phyloP scores from a whole-genome alignment of 2,329 filamentous ascomycete genomes.

The Pleomassaria siparia region DNA sequence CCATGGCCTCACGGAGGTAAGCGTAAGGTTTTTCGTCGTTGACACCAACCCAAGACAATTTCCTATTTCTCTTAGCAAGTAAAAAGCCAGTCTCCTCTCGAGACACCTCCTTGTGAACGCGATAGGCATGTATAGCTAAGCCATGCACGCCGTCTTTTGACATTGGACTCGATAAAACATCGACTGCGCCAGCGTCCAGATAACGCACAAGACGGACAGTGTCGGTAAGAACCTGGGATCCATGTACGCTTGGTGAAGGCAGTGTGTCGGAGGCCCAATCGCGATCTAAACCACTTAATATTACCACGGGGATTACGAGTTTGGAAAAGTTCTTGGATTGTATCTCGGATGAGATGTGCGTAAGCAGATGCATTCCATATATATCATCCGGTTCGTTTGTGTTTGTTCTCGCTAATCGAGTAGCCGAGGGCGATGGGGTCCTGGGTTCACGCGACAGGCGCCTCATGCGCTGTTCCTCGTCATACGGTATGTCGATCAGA shows the following conservation, averaged over 20 bases:
- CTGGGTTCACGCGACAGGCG: conserved; percentile 45
- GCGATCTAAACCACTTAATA: conserved; percentile 42
- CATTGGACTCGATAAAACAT: conserved; percentile 81
- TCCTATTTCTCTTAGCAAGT: conserved; percentile 72
- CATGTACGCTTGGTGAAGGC: conserved; percentile 36
- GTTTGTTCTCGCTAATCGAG: conserved; percentile 33
- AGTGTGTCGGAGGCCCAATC: conserved; percentile 32
- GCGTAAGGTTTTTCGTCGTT: conserved; percentile 83
- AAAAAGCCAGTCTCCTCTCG: conserved; percentile 72
- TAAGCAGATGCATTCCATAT: conserved; percentile 47
- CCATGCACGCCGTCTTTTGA: conserved; percentile 72
- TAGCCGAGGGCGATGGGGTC: conserved; percentile 43
- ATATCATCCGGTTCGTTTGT: conserved; percentile 43
- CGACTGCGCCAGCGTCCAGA: conserved; percentile 81
- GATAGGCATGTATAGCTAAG: conserved; percentile 80
- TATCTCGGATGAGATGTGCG: conserved; percentile 46
- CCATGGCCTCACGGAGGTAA: conserved; percentile 90
- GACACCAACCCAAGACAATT: conserved; percentile 89
- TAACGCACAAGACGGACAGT: conserved; percentile 66
- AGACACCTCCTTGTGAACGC: conserved; percentile 73
- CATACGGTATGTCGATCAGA: conserved; percentile 47
- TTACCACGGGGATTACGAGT: conserved; percentile 44
- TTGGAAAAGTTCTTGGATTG: conserved; percentile 43
- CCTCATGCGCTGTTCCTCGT: conserved; percentile 45
- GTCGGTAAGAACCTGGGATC: conserved; percentile 47